A percentile compares a stretch with the other conserved stretches of the same genome.
Evolutionary conservation across 2,329 filamentous ascomycete species (phyloP).

Genomic region (Drechslera avenae): DNA sequence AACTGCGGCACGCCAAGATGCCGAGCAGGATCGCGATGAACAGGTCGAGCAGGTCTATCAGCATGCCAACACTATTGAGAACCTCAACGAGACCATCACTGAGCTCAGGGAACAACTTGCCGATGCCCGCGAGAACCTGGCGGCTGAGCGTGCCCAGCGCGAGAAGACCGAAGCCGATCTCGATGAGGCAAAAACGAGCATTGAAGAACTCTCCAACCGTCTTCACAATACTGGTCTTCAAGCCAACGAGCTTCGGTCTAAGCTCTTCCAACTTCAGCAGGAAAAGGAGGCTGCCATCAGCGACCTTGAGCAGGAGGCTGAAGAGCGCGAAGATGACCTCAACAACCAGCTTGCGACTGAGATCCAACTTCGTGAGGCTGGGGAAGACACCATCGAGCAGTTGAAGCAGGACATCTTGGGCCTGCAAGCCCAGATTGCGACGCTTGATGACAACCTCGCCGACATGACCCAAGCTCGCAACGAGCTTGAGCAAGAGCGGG

Average conservation of each 20-base stretch:
- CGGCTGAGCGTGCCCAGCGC: conserved; percentile 51
- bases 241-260: conserved; percentile 56
- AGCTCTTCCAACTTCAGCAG: conserved; percentile 54
- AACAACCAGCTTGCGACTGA: conserved; percentile 49
- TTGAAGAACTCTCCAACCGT: conserved; percentile 49
- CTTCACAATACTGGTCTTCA: conserved; percentile 51
- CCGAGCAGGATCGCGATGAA: conserved; percentile 48
- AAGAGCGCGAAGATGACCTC: conserved; percentile 49
- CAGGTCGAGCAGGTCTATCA: conserved; percentile 44
- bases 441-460: conserved; percentile 26
- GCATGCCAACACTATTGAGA: conserved; percentile 43
- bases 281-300: conserved; percentile 48
- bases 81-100: conserved; percentile 40
- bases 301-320: conserved; percentile 44
- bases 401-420: conserved; percentile 43
- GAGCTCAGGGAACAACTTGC: conserved; percentile 49
- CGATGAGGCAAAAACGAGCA: conserved; percentile 49
- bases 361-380: conserved; percentile 44
- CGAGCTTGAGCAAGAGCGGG: conserved; percentile 38
- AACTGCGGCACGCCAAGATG: conserved; percentile 35
- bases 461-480: conserved; percentile 39
- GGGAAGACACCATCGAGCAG: conserved; percentile 45
- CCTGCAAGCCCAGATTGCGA: conserved; percentile 42
- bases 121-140: conserved; percentile 45
- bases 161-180: conserved; percentile 52